phyloP scores from a whole-genome alignment of 2,329 filamentous ascomycete species.

The Amphichorda felina region DNA sequence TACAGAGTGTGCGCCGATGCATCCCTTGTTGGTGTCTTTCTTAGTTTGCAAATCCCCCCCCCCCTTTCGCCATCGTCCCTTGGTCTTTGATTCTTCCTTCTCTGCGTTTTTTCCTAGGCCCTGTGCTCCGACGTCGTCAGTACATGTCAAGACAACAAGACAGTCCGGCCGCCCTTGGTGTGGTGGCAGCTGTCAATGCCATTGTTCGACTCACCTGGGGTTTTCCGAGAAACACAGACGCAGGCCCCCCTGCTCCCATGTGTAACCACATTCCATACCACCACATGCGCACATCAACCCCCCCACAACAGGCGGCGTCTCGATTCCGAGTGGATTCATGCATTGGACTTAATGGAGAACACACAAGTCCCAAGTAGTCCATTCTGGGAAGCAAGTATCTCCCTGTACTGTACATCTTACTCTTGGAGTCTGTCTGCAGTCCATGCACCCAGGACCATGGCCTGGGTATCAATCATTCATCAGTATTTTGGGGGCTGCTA shows the following conservation, averaged over 20 bases:
- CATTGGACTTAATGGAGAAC: neutral
- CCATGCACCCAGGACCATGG: too few relatives aligned
- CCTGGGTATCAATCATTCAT: too few relatives aligned
- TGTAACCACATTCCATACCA: neutral
- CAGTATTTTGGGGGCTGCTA: too few relatives aligned
- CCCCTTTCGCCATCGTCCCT: neutral
- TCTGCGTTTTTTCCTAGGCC: too few relatives aligned
- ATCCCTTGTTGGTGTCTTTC: too few relatives aligned
- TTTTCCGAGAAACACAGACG: neutral
- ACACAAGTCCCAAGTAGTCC: neutral
- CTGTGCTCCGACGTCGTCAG: too few relatives aligned
- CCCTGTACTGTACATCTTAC: conserved; percentile 1
- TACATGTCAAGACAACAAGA: too few relatives aligned
- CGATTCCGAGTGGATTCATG: neutral
- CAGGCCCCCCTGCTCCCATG: neutral
- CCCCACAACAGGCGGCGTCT: neutral
- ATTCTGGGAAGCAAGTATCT: neutral
- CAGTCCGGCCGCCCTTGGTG: too few relatives aligned
- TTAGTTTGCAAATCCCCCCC: neutral
- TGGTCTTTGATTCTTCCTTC: too few relatives aligned
- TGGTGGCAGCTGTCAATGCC: too few relatives aligned
- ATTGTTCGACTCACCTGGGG: neutral
- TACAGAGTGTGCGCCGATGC: too few relatives aligned
- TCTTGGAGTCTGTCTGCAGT: neutral
- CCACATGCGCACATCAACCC: too few relatives aligned